Percentiles rank a stretch among this genome's conserved stretches.
These are phyloP conservation scores for Flaveria robusta DNA, from an alignment of 129 eudicot genomes.

Conservation along the genomic window DNA sequence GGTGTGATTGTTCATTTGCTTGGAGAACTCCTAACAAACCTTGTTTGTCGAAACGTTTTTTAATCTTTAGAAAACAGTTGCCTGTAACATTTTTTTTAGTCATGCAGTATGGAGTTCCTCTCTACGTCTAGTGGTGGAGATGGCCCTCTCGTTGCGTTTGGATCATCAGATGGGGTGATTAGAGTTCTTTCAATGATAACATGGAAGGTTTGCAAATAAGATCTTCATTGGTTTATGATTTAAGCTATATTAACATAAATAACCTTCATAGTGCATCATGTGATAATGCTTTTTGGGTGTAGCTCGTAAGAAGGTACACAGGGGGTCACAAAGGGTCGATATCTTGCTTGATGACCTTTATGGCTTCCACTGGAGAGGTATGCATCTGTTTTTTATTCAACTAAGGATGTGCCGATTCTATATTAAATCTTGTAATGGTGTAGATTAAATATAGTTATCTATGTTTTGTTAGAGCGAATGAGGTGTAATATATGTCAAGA, in stretches of 20 bases:
- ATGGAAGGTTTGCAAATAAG: conserved; percentile 70
- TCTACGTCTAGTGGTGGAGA: conserved; percentile 69
- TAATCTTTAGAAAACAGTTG: not conserved
- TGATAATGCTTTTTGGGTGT: conserved; percentile 34
- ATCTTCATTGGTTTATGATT: not conserved
- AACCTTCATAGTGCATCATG: conserved; percentile 17
- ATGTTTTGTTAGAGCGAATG: not conserved
- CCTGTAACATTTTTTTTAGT: conserved; percentile 26
- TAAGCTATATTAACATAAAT: not conserved
- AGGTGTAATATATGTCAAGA: not conserved
- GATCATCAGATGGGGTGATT: conserved; percentile 96
- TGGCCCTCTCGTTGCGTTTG: conserved; percentile 97
- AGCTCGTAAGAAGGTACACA: conserved; percentile 95
- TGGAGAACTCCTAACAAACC: not conserved
- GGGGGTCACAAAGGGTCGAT: conserved; percentile 97
- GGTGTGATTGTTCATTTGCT: not conserved
- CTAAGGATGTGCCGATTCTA: not conserved
- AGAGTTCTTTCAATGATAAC: conserved; percentile 97
- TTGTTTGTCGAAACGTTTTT: conserved; percentile 4
- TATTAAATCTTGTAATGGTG: conserved; percentile 7
- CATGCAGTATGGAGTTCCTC: conserved; percentile 94
- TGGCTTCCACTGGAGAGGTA: conserved; percentile 97
- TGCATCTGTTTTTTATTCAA: not conserved
- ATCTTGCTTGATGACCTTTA: conserved; percentile 93
- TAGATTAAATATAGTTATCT: not conserved